A percentile compares a stretch with the other conserved stretches of the same genome.
Conservation (phyloP, 2,329 filamentous ascomycete species). For the Aspergillus sp. region DNA sequence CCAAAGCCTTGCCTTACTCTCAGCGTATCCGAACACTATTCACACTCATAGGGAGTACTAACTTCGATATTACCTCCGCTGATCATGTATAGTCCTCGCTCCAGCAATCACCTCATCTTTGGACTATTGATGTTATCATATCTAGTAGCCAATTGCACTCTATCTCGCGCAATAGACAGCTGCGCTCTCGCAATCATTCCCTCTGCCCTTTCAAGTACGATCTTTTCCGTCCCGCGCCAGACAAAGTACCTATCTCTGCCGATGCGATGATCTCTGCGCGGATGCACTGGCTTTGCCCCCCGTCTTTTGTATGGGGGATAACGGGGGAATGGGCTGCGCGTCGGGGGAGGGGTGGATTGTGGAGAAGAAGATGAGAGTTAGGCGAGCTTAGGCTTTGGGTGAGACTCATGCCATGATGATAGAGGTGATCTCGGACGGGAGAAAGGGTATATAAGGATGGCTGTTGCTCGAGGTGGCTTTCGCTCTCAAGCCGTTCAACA, state of each 20-base stretch:
- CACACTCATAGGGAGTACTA: no score
- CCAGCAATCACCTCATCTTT: not conserved
- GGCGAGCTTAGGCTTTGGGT: not conserved
- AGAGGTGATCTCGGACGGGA: not conserved
- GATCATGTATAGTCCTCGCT: not conserved
- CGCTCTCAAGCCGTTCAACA: not conserved
- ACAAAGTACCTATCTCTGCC: not conserved
- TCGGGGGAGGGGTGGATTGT: not conserved
- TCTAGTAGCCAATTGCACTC: not conserved
- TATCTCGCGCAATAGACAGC: not conserved
- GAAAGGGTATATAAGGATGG: not conserved
- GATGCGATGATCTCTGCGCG: not conserved
- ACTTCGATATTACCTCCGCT: not conserved
- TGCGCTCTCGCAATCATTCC: not conserved
- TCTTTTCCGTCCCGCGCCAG: not conserved
- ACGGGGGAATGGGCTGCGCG: not conserved
- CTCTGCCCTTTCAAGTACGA: not conserved
- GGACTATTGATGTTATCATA: not conserved
- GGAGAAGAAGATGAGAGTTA: not conserved
- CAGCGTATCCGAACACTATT: no score
- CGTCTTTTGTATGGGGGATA: not conserved
- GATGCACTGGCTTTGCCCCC: not conserved
- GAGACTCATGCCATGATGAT: not conserved
- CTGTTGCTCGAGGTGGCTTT: not conserved
- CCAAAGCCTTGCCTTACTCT: not conserved